phyloP scores from a whole-genome alignment of 1,284 basidiomycete genomes.

The Apiotrichum sp. region DNA sequence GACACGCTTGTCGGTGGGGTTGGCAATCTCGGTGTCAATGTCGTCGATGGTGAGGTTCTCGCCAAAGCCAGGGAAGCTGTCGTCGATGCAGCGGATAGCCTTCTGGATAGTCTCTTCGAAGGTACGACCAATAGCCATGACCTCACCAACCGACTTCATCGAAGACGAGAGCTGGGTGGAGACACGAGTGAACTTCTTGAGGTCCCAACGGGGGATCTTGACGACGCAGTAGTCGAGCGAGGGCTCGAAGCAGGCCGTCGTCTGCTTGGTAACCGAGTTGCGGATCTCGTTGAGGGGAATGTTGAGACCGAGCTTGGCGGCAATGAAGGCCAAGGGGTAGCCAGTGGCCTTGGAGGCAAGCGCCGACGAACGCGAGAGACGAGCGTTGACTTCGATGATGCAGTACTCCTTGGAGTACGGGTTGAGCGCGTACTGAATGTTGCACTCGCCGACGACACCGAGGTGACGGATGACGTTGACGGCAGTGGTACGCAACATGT shows the following conservation, averaged over 20 bases:
- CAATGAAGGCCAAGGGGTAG: constrained; percentile 96
- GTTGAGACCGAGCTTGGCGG: constrained; percentile 92
- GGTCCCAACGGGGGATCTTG: constrained; percentile 98
- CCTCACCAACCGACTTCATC: constrained; percentile 99
- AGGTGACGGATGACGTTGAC: constrained; percentile 97
- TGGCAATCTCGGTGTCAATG: constrained; percentile 67
- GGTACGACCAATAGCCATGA: constrained; percentile 96
- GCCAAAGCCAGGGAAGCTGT: constrained; percentile 86
- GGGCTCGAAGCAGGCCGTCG: constrained; percentile 96
- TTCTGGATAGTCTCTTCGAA: constrained; percentile 99
- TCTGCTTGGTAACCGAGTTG: constrained; percentile 94
- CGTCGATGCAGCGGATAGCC: constrained; percentile 93
- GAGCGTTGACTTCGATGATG: constrained; percentile 98
- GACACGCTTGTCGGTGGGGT: constrained; percentile 72
- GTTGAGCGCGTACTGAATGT: constrained; percentile 98
- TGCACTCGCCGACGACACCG: constrained; percentile 93
- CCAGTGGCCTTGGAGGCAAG: constrained; percentile 98
- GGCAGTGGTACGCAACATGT: constrained; percentile 97
- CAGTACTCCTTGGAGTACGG: constrained; percentile 93
- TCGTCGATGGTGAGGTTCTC: constrained; percentile 63
- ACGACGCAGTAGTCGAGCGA: constrained; percentile 95
- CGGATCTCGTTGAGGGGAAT: constrained; percentile 97
- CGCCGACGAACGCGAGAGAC: constrained; percentile 94
- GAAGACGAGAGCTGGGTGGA: constrained; percentile 79
- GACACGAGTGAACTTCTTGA: constrained; percentile 94